Evolutionary conservation across 208 protist genomes (phyloP).

Genomic region (Crithidia bombi): DNA sequence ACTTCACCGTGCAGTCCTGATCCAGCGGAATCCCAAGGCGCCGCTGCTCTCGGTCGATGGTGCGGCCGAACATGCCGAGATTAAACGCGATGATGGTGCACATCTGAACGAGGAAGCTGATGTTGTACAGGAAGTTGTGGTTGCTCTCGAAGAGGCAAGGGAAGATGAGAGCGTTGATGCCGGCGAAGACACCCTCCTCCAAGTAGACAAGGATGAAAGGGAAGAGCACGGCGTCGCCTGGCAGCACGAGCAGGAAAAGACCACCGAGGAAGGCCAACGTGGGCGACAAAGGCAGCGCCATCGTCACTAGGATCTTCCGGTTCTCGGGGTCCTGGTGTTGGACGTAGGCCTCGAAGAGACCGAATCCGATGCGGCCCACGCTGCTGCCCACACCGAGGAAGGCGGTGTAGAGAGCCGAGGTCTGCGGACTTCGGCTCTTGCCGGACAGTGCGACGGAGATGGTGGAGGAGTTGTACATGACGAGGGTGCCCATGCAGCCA

Average conservation of each 20-base stretch:
- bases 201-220: slow-evolving; percentile 74
- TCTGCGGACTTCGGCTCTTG: slow-evolving; percentile 29
- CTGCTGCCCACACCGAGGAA: slow-evolving; percentile 70
- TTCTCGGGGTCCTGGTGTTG: slow-evolving; percentile 56
- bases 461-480: slow-evolving; percentile 74
- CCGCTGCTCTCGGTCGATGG: slow-evolving; percentile 45
- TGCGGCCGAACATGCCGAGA: slow-evolving; percentile 59
- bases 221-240: slow-evolving; percentile 48
- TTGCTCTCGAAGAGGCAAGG: slow-evolving; percentile 56
- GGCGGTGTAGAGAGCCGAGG: slow-evolving; percentile 66
- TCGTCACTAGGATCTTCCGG: slow-evolving; percentile 54
- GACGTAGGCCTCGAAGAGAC: slow-evolving; percentile 71
- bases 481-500: slow-evolving; percentile 52
- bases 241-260: slow-evolving; percentile 56
- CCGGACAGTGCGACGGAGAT: slow-evolving; percentile 64
- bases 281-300: slow-evolving; percentile 58
- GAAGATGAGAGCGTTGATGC: slow-evolving; percentile 62
- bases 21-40: slow-evolving; percentile 29
- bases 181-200: slow-evolving; percentile 63
- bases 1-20: slow-evolving; percentile 46
- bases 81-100: slow-evolving; percentile 68
- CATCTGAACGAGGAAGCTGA: slow-evolving; percentile 60
- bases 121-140: slow-evolving; percentile 64
- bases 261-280: slow-evolving; percentile 46
- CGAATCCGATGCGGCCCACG: slow-evolving; percentile 58